phyloP scores from a whole-genome alignment of 345 rosid genomes.

The Citrus unshiu region DNA sequence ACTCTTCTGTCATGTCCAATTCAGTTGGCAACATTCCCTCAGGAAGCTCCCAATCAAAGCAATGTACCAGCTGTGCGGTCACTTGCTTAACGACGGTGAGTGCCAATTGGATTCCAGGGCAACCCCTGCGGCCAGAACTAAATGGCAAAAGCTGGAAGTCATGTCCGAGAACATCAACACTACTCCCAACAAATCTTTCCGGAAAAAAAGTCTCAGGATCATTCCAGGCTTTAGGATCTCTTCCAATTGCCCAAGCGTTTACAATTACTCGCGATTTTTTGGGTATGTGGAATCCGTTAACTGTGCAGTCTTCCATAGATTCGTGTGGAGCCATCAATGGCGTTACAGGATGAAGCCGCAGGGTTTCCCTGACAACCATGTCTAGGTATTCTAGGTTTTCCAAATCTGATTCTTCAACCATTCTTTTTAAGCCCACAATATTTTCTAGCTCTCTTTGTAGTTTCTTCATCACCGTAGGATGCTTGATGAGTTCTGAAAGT shows the following conservation, averaged over 20 bases:
- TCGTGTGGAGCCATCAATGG: constrained; percentile 34
- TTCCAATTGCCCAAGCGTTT: constrained; percentile 41
- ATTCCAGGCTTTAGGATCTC: constrained; percentile 33
- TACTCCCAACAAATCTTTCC: constrained; percentile 30
- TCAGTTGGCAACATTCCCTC: constrained; percentile 16
- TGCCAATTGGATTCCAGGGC: constrained; percentile 43
- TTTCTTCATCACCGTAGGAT: constrained; percentile 30
- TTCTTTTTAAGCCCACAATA: constrained; percentile 32
- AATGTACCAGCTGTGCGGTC: constrained; percentile 44
- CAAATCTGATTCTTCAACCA: constrained; percentile 46
- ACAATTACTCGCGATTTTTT: constrained; percentile 25
- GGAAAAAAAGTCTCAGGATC: constrained; percentile 38
- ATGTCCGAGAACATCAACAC: constrained; percentile 29
- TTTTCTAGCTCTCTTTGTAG: constrained; percentile 37
- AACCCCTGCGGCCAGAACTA: constrained; percentile 40
- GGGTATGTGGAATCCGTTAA: constrained; percentile 35
- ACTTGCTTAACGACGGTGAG: constrained; percentile 25
- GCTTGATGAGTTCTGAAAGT: constrained; percentile 28
- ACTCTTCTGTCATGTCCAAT: constrained; percentile 42
- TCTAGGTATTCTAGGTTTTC: constrained; percentile 29
- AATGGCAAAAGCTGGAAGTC: constrained; percentile 48
- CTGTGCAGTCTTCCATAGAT: constrained; percentile 24
- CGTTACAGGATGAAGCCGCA: constrained; percentile 43
- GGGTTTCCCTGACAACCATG: constrained; percentile 45
- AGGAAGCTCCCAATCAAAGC: constrained; percentile 52